phyloP scores from a whole-genome alignment of 768 basidiomycete genomes.

The Collybiopsis confluens region DNA sequence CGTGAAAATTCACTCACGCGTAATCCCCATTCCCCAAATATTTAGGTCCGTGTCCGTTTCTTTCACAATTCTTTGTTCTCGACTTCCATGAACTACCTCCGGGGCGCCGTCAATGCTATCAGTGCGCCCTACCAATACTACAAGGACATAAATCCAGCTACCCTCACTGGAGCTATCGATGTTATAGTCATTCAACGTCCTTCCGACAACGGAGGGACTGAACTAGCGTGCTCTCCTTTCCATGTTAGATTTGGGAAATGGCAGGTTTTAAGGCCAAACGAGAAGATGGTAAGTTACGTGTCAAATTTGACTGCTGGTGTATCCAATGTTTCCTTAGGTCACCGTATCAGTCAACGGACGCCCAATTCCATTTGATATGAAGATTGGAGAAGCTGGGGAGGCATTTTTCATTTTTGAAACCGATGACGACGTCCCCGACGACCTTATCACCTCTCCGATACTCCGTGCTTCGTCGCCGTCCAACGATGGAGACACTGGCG shows the following conservation, averaged over 20 bases:
- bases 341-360: slow-evolving; percentile 84
- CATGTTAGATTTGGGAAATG: slow-evolving; percentile 98
- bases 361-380: slow-evolving; percentile 91
- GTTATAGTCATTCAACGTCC: slow-evolving; percentile 90
- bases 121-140: slow-evolving; percentile 88
- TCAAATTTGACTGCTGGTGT: neutral
- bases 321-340: slow-evolving; percentile 50
- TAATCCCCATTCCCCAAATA: neutral
- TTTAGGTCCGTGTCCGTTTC: no score
- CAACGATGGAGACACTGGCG: slow-evolving; percentile 18
- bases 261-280: slow-evolving; percentile 88
- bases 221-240: slow-evolving; percentile 90
- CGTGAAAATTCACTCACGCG: neutral
- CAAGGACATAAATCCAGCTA: slow-evolving; percentile 93
- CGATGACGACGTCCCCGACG: slow-evolving; percentile 87
- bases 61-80: slow-evolving; percentile 1
- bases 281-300: slow-evolving; percentile 68
- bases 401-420: slow-evolving; percentile 99
- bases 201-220: slow-evolving; percentile 54
- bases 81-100: slow-evolving; percentile 79
- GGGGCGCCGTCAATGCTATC: slow-evolving; percentile 81
- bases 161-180: slow-evolving; percentile 97
- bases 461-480: slow-evolving; percentile 57
- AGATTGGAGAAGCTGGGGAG: slow-evolving; percentile 97
- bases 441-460: slow-evolving; percentile 91